Conservation (phyloP, 2,329 filamentous ascomycete species). For the Colletotrichum karsti region DNA sequence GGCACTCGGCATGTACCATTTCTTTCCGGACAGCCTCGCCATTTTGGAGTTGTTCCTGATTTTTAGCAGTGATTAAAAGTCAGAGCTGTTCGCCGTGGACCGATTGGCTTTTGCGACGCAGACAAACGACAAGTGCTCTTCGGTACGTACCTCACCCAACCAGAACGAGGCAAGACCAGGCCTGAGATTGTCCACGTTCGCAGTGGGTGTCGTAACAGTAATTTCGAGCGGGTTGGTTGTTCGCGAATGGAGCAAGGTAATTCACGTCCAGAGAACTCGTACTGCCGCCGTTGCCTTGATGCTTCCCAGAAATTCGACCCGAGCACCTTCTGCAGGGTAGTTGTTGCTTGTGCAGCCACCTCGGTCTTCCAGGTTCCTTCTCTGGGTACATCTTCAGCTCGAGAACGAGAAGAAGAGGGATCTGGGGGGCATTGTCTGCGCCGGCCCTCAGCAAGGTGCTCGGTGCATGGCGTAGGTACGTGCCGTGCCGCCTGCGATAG, state of each 20-base stretch:
- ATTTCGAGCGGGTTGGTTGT: background rate
- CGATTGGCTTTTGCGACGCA: background rate
- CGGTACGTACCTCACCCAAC: background rate
- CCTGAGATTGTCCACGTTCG: background rate
- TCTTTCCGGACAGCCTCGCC: background rate
- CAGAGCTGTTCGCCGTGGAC: background rate
- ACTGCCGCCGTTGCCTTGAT: background rate
- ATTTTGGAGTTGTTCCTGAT: background rate
- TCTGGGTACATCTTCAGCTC: too few species aligned
- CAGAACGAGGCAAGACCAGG: background rate
- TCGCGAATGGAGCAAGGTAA: background rate
- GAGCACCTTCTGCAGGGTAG: too few species aligned
- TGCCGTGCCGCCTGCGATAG: too few species aligned
- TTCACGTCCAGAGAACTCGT: background rate
- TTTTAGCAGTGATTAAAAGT: background rate
- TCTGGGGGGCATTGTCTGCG: too few species aligned
- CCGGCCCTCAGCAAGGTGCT: too few species aligned
- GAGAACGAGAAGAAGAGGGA: too few species aligned
- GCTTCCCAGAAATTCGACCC: too few species aligned
- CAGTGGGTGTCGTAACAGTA: background rate
- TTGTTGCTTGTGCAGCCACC: too few species aligned
- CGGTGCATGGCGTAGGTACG: too few species aligned
- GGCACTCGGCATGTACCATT: background rate
- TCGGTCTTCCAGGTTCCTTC: too few species aligned
- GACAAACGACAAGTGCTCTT: background rate